Evolutionary conservation across 768 basidiomycete genomes (phyloP), one percentile per base, ranked within the genome.

Genomic region (Coprinopsis cinerea): DNA sequence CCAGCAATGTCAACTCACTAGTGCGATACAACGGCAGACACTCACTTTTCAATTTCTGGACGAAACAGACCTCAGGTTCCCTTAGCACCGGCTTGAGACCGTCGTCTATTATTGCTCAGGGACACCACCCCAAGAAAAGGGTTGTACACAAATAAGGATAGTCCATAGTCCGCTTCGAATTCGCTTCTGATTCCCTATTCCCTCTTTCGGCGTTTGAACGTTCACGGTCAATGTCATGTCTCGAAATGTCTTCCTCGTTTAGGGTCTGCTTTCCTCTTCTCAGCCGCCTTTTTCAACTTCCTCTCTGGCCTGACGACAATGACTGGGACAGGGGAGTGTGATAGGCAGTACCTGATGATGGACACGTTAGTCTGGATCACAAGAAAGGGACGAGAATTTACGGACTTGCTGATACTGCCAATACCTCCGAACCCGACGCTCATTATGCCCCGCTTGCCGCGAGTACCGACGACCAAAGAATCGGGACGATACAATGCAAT

Each of bases 231-330:
- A 13, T 26, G 4, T 45, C 20, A 45, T 13, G 36, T 30, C 28
- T 88, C 85, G 54, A 91, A 92, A 64, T 91, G 87, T 35, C 73
- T 79, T 3, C 90, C 89, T 17, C 92, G 76, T 67, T 92, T 96
- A 2, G 92, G 92, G 60, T 96, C 84, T 41, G 86, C 88, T 39
- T 85, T 76, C 23, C 93, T 77, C 64, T 96, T 95, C 59, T 87
- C 91, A 39, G 87, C 70, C 0, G 82, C 81, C 64, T 94, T 94
- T 55, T 81, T 79, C 24, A 93, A 83, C 60, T 93, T 92, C 30
- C 88, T 76, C 58, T 92, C 89, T 1, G 92, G 91, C 2, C 92
- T 78, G 35, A 98, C 93, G 45, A 98, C 95, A 54, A 98, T 92
- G 57, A 96, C 89, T 1, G 95, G 95, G 0, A 99, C 92, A 1